Evolutionary conservation across 768 basidiomycete species (phyloP).

Genomic region (Fomitopsis serialis): DNA sequence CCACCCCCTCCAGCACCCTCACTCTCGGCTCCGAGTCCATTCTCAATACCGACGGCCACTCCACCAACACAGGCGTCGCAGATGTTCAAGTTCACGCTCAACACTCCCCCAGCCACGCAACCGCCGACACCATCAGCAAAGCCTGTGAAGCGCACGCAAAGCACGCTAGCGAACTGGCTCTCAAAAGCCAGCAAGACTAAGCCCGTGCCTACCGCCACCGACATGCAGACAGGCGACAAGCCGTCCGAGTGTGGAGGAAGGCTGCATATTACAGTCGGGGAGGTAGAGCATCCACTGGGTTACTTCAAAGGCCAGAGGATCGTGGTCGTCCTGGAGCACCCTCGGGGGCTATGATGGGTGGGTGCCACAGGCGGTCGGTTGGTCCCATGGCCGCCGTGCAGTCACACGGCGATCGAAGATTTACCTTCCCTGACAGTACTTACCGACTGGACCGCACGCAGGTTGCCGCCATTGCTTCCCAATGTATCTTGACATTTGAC

Average conservation of each 20-base stretch:
- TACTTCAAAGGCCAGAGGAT: constrained; percentile 15
- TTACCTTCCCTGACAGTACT: too few relatives aligned
- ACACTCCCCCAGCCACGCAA: neutral
- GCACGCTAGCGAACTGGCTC: constrained; percentile 11
- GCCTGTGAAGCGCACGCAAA: constrained; percentile 9
- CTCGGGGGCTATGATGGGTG: too few relatives aligned
- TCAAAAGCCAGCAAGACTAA: neutral
- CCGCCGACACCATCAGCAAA: too few relatives aligned
- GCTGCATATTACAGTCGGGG: constrained; percentile 7
- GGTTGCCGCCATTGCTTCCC: too few relatives aligned
- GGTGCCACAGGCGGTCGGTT: too few relatives aligned
- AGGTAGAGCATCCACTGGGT: constrained; percentile 13
- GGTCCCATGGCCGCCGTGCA: too few relatives aligned
- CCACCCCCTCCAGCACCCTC: neutral
- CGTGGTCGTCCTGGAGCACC: constrained; percentile 11
- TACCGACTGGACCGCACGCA: too few relatives aligned
- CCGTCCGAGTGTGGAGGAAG: constrained; percentile 10
- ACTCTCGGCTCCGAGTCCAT: neutral
- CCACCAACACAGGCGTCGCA: neutral
- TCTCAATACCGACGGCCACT: neutral
- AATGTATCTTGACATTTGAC: too few relatives aligned
- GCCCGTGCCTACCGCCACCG: neutral
- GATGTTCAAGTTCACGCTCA: neutral
- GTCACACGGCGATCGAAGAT: too few relatives aligned
- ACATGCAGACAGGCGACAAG: neutral